Evolutionary conservation across 2,329 filamentous ascomycete genomes (phyloP).

Genomic region (Pezicula carpinea): DNA sequence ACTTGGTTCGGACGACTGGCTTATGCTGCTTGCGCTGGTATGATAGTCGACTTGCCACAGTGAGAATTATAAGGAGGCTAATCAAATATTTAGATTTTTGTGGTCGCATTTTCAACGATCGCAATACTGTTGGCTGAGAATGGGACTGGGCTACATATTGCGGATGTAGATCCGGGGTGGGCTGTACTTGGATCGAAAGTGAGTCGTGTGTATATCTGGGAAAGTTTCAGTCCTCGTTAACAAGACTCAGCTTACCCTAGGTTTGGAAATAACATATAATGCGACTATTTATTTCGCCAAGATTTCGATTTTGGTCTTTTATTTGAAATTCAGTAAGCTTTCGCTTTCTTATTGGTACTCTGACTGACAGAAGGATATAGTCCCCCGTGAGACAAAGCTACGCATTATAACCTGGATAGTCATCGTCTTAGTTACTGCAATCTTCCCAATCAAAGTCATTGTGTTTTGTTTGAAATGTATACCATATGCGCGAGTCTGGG

Average conservation of each 20-base stretch:
- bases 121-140: background rate
- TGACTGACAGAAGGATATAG: background rate
- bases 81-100: background rate
- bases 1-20: background rate
- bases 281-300: background rate
- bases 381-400: background rate
- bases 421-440: background rate
- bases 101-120: background rate
- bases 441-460: background rate
- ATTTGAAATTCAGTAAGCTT: background rate
- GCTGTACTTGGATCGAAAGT: background rate
- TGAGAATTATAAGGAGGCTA: background rate
- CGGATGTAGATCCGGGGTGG: background rate
- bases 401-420: background rate
- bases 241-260: background rate
- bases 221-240: background rate
- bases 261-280: background rate
- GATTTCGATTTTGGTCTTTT: background rate
- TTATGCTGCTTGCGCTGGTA: slow-evolving; percentile 1
- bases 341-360: too few relatives aligned
- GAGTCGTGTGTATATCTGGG: background rate
- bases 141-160: background rate
- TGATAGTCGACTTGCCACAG: background rate
- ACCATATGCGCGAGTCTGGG: background rate
- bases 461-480: background rate